Evolutionary conservation across 306 rosid genomes (phyloP), one percentile per base, ranked within the genome.

Genomic region (Acacia melanoxylon): DNA sequence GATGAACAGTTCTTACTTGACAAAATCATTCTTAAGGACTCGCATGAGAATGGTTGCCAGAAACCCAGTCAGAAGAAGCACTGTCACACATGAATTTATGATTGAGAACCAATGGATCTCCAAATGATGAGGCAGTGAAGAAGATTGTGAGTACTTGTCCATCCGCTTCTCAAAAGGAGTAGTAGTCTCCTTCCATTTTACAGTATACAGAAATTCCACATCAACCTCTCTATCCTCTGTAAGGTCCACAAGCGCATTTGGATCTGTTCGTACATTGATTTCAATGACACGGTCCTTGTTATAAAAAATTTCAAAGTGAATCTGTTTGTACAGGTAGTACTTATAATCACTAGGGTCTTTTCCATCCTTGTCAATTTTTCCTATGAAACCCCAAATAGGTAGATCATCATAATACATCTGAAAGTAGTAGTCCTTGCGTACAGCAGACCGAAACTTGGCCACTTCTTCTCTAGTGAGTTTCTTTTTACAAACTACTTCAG

Each of bases 101-200:
- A 91, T 89, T 37, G 94, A 91, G 75, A 91, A 91, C 94, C 94
- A 91, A 69, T 89, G 92, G 85, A 88, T 88, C 82, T 91, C 94
- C 87, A 91, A 81, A 84, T 89, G 92, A 85, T 86, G 94, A 45
- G 94, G 92, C 67, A 90, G 78, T 0, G 92, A 87, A 6, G 92
- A 91, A 14, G 94, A 91, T 19, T 84, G 91, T 12, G 94, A 91
- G 72, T 91, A 89, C 85, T 89, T 89, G 37, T 91, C 92, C 94
- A 89, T 91, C 85, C 94, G 83, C 86, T 91, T 91, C 54, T 87
- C 92, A 37, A 87, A 91, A 5, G 92, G 90, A 52, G 66, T 87
- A 61, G 44, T 68, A 25, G 89, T 85, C 73, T 91, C 92, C 82
- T 84, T 89, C 94, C 94, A 91, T 68, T 86, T 86, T 6, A 86